Evolutionary conservation across 2,329 filamentous ascomycete genomes (phyloP), one percentile per base, ranked within the genome.

Genomic region (Cladosporium velox): DNA sequence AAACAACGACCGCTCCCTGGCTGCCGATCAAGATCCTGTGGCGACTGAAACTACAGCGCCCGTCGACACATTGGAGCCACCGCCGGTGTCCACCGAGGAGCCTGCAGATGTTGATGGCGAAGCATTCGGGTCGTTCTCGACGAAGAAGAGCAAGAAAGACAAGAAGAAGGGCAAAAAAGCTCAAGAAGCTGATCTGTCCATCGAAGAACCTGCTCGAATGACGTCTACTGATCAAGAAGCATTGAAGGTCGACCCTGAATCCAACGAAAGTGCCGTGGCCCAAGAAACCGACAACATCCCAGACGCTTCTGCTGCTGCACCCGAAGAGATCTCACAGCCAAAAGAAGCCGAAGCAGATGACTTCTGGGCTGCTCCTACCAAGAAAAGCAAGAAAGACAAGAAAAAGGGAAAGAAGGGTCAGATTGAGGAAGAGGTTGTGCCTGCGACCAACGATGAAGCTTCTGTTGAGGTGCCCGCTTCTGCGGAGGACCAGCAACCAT

Each of bases 91-190:
- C 21, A 41, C 55, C 10, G 69, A 49, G 15, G 64, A 58, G 0
- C 49, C 58, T 30, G 67, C 61, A 18, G 58, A 60, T 10, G 63
- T 26, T 14, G 64, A 68, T 30, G 67, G 70, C n/a, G 69, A 72
- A 21, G 67, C 70, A 12, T 72, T 66, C 66, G 59, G 70, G 14
- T 57, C 59, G 28, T 66, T 70, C 24, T 69, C 70, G 2, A 63
- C 65, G 32, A 78, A 78, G 68, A 73, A 72, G 66, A 75, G 77
- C 35, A 80, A 81, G 72, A 82, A 81, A 59, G 77, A 79, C 32
- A 80, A 80, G 71, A 79, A 79, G 59, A 81, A 81, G 67, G 74
- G 72, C 2, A 73, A 70, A 66, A 67, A 65, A 6, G 11, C 51
- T 32, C 51, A 21, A 44, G 61, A 64, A 14, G 26, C 51, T 14